Percentiles rank a stretch among this genome's conserved stretches.
These are phyloP conservation scores for Lichtheimia hyalospora DNA, from an alignment of 371 early-diverging fungal species.

Conservation along the genomic window DNA sequence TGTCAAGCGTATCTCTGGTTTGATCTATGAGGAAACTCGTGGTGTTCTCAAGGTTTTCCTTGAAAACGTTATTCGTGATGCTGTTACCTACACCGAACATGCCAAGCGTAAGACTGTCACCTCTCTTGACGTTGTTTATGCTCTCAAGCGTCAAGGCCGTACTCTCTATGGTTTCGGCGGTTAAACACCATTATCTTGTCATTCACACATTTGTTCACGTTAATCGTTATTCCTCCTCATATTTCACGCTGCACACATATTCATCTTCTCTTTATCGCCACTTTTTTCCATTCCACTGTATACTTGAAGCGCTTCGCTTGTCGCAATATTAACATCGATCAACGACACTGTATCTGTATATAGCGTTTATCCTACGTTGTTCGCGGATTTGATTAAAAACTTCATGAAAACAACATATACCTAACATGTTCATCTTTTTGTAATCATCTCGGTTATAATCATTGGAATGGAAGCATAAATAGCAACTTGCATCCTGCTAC, in stretches of 20 bases:
- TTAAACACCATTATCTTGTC: constrained; percentile 13
- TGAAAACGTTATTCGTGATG: constrained; percentile 97
- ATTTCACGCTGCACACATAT: neutral
- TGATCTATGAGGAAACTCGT: constrained; percentile 99
- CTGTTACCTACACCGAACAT: constrained; percentile 99
- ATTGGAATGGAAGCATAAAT: no score
- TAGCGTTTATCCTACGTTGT: constrained; percentile 9
- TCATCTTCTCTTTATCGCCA: constrained; percentile 7
- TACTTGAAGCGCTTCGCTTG: neutral
- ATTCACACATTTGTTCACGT: neutral
- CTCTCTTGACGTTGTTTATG: constrained; percentile 91
- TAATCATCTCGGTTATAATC: no score
- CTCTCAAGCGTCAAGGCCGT: constrained; percentile 96
- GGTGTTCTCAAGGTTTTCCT: constrained; percentile 97
- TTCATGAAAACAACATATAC: neutral
- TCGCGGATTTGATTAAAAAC: constrained; percentile 1
- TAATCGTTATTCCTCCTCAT: neutral
- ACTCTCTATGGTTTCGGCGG: constrained; percentile 68
- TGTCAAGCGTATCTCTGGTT: constrained; percentile 99
- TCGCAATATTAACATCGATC: constrained; percentile 1
- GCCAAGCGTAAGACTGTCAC: constrained; percentile 99
- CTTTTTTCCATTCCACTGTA: constrained; percentile 13
- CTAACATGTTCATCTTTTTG: neutral
- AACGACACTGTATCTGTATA: constrained; percentile 10
- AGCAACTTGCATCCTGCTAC: no score